Conservation (phyloP, 139 green algal species). For the Yamagishiella unicocca region DNA sequence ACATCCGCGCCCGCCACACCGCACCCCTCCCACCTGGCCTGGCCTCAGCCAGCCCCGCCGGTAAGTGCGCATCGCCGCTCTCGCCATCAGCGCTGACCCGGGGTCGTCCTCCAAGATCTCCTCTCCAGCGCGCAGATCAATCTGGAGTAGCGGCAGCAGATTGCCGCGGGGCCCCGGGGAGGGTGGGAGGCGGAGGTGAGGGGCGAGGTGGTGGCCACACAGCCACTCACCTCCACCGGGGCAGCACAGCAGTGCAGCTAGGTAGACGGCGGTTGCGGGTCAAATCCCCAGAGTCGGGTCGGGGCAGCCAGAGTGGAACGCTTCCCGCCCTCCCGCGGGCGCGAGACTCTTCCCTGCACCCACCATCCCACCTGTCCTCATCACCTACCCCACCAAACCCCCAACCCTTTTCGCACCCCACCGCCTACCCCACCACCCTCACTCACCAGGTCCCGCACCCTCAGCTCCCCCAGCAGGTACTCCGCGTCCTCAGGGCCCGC, state of each 20-base stretch:
- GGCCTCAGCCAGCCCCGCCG: slow-evolving; percentile 11
- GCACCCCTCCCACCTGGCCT: neutral
- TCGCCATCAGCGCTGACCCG: slow-evolving; percentile 24
- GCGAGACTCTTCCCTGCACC: neutral
- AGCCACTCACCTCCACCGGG: neutral
- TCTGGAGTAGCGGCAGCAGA: too few relatives aligned
- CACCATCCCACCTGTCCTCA: neutral
- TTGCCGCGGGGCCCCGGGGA: too few relatives aligned
- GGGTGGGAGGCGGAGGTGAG: neutral
- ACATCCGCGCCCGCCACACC: neutral
- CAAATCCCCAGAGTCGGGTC: neutral
- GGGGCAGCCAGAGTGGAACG: too few relatives aligned
- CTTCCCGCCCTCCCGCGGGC: too few relatives aligned
- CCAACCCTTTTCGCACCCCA: neutral
- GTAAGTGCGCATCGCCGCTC: neutral
- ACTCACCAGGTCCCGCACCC: slow-evolving; percentile 46
- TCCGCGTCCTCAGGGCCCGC: neutral
- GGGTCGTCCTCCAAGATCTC: slow-evolving; percentile 37
- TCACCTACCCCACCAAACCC: neutral
- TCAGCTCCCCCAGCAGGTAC: slow-evolving; percentile 7
- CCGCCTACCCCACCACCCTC: neutral
- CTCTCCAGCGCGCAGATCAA: slow-evolving; percentile 34
- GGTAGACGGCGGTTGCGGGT: neutral
- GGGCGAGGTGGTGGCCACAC: neutral
- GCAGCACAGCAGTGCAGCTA: neutral